These are phyloP conservation scores for Mycena leptocephala DNA, from an alignment of 768 basidiomycete genomes.

Conservation along the genomic window DNA sequence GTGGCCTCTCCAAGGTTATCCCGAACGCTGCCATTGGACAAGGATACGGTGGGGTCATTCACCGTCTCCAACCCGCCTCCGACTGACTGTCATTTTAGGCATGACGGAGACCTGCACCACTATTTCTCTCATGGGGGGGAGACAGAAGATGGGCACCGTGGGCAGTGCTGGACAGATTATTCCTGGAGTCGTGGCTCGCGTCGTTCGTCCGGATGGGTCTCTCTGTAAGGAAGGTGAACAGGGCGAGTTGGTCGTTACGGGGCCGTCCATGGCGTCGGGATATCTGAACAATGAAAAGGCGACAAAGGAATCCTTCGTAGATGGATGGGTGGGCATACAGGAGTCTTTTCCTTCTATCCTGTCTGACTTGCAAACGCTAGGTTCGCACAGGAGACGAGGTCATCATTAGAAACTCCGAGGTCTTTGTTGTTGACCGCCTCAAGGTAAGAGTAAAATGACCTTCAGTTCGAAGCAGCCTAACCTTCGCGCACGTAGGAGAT, in stretches of 20 bases:
- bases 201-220: slow-evolving; percentile 72
- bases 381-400: slow-evolving; percentile 84
- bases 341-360: background rate
- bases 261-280: slow-evolving; percentile 73
- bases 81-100: slow-evolving; percentile 52
- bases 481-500: slow-evolving; percentile 66
- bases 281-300: slow-evolving; percentile 75
- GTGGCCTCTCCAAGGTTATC: slow-evolving; percentile 59
- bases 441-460: slow-evolving; percentile 63
- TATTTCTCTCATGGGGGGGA: slow-evolving; percentile 62
- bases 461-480: background rate
- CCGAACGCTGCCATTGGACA: slow-evolving; percentile 78
- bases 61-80: background rate
- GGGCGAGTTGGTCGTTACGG: slow-evolving; percentile 74
- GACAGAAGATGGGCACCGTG: slow-evolving; percentile 61
- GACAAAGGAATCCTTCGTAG: slow-evolving; percentile 77
- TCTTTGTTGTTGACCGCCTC: slow-evolving; percentile 82
- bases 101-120: slow-evolving; percentile 77
- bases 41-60: slow-evolving; percentile 65
- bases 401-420: slow-evolving; percentile 72
- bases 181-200: slow-evolving; percentile 70
- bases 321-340: slow-evolving; percentile 50
- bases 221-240: slow-evolving; percentile 71
- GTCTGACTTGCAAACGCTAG: slow-evolving; percentile 52
- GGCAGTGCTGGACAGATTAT: slow-evolving; percentile 74